Evolutionary conservation across 139 green algal species (phyloP).

Genomic region (Chlamydomonas schloesseri): DNA sequence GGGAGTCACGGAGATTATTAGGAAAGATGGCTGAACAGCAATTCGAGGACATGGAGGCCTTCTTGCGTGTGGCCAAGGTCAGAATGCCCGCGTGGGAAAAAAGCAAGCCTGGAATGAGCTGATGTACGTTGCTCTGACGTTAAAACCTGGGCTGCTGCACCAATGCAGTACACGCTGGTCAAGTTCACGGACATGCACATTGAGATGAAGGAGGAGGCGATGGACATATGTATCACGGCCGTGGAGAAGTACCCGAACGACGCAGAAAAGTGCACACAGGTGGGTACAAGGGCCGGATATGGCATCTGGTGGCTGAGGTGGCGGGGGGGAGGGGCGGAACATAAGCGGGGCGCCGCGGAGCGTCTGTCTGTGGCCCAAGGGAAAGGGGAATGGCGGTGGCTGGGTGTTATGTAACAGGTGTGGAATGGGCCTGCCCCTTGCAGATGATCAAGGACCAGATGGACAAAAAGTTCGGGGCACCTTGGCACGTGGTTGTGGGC

Average conservation of each 20-base stretch:
- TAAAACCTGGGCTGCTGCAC: too few relatives aligned
- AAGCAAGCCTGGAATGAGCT: neutral
- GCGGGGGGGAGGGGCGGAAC: too few relatives aligned
- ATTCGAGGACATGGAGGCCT: constrained; percentile 75
- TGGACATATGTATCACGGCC: constrained; percentile 89
- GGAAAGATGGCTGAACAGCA: constrained; percentile 44
- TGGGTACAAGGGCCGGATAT: constrained; percentile 14
- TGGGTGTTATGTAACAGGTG: too few relatives aligned
- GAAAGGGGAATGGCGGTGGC: too few relatives aligned
- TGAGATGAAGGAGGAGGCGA: constrained; percentile 89
- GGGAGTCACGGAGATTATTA: neutral
- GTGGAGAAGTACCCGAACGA: constrained; percentile 86
- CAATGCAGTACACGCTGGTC: constrained; percentile 83
- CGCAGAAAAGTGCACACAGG: constrained; percentile 89
- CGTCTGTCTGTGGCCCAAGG: too few relatives aligned
- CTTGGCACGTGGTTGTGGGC: constrained; percentile 92
- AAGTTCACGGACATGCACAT: constrained; percentile 84
- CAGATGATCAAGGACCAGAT: constrained; percentile 93
- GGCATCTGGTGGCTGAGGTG: too few relatives aligned
- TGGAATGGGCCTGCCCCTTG: too few relatives aligned
- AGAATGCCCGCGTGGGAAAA: neutral
- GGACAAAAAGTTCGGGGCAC: constrained; percentile 94
- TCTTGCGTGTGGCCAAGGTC: constrained; percentile 70
- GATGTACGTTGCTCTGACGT: too few relatives aligned
- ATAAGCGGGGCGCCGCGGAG: too few relatives aligned